These are phyloP conservation scores for Haplosporangium gracile DNA, from an alignment of 192 early-diverging fungal species.

Conservation along the genomic window DNA sequence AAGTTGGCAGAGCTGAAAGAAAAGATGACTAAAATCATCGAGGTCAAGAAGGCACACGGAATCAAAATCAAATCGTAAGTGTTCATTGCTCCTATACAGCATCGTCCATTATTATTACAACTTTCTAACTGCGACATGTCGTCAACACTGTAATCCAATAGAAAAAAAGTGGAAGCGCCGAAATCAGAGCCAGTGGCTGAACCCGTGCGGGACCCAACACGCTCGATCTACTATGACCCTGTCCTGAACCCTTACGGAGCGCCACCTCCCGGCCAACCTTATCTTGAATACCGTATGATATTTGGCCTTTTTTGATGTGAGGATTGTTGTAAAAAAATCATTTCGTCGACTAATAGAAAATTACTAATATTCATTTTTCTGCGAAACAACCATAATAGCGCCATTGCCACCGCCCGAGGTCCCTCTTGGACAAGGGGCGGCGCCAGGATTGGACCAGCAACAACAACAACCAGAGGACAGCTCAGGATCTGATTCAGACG, in stretches of 20 bases:
- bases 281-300: slow-evolving; percentile 51
- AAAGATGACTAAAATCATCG: slow-evolving; percentile 42
- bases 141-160: neutral
- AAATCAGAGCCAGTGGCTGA: slow-evolving; percentile 37
- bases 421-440: slow-evolving; percentile 9
- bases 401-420: slow-evolving; percentile 16
- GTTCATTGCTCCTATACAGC: neutral
- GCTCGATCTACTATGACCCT: slow-evolving; percentile 55
- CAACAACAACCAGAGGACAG: slow-evolving; percentile 10
- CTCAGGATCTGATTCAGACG: slow-evolving; percentile 19
- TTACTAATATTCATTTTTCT: neutral
- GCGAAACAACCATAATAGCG: slow-evolving; percentile 10
- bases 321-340: neutral
- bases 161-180: slow-evolving; percentile 35
- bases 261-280: slow-evolving; percentile 51
- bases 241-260: slow-evolving; percentile 53
- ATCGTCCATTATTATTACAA: neutral
- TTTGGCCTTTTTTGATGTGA: neutral
- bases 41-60: slow-evolving; percentile 49
- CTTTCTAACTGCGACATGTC: neutral
- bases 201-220: slow-evolving; percentile 39
- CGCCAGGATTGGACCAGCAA: slow-evolving; percentile 4
- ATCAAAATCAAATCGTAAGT: slow-evolving; percentile 53
- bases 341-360: neutral
- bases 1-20: slow-evolving; percentile 39